Evolutionary conservation across 2,329 filamentous ascomycete genomes (phyloP), one percentile per base, ranked within the genome.

Genomic region (Colletotrichum sp.): DNA sequence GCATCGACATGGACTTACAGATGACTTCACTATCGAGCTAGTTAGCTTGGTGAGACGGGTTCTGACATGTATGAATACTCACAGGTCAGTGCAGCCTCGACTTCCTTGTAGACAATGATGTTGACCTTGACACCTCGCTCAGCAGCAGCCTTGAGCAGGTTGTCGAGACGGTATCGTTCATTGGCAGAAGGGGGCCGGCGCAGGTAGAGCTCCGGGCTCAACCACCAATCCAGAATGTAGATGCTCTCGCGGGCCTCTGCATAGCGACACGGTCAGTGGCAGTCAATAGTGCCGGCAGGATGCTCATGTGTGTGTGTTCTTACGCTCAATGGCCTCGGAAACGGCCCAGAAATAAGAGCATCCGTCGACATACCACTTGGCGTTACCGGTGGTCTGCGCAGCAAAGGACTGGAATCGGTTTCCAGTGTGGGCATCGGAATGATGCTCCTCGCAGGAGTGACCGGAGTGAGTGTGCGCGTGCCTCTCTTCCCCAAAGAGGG

Each of bases 41-140:
- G 71, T 81, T 32, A 81, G 77, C 39, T 15, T n/a, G 25, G 9
- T 25, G 16, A 36, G 65, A 60, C 12, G 16, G 36, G 32, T 28
- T 43, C 43, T 65, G 15, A 27, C 25, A 83, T 80, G 84, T 83
- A 83, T 84, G 28, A 83, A 68, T 80, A 91, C 93, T 90, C 89
- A 95, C 94, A 88, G 55, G 94, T 96, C 80, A 97, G 86, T 52
- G 95, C 94, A 80, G 95, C 93, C 5, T 94, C 92, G 9, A 96
- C 94, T 85, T 98, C 96, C 85, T 98, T 98, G 87, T 98, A 98
- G 13, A 98, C 95, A 69, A 98, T 96, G 67, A 98, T 89, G 79
- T 96, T 94, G 79, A 98, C 89, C 79, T 94, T 92, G 61, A 98
- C 96, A 56, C 96, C 96, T 58, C 96, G 91, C 84, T 96, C 90